These are phyloP conservation scores for Jackrogersella multiformis DNA, from an alignment of 495 filamentous ascomycete genomes.

Conservation along the genomic window DNA sequence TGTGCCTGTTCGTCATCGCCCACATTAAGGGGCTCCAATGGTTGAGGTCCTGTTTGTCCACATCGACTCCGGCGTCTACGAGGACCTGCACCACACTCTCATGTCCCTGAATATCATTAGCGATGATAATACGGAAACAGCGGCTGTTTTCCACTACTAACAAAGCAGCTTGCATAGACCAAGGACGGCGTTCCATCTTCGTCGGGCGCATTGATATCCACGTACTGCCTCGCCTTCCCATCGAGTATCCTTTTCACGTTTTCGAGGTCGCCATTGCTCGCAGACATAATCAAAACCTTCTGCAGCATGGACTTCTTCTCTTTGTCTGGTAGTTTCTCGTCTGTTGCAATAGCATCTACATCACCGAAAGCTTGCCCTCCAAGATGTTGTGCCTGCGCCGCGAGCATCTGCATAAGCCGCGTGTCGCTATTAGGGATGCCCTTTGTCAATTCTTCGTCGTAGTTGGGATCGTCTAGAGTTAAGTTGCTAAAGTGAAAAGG, in stretches of 20 bases:
- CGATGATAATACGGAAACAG: not conserved
- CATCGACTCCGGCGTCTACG: constrained; percentile 85
- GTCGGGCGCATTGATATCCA: constrained; percentile 91
- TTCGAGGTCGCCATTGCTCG: constrained; percentile 93
- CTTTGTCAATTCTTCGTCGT: constrained; percentile 67
- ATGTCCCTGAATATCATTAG: constrained; percentile 71
- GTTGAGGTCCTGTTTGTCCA: constrained; percentile 93
- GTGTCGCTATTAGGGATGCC: constrained; percentile 82
- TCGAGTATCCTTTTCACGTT: constrained; percentile 78
- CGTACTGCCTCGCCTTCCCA: constrained; percentile 76
- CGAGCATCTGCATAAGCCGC: constrained; percentile 93
- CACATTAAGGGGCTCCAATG: constrained; percentile 99
- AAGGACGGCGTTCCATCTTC: constrained; percentile 94
- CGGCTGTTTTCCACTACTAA: constrained; percentile 59
- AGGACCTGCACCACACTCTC: constrained; percentile 87
- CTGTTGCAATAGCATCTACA: constrained; percentile 78
- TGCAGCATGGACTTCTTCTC: constrained; percentile 86
- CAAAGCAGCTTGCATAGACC: constrained; percentile 99
- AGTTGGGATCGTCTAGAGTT: constrained; percentile 76
- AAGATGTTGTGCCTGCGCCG: constrained; percentile 86
- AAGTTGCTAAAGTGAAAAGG: constrained; percentile 84
- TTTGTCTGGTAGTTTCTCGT: constrained; percentile 74
- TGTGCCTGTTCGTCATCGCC: constrained; percentile 99
- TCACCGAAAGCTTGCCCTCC: constrained; percentile 76
- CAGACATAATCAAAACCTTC: constrained; percentile 90